Evolutionary conservation across 495 filamentous ascomycete genomes (phyloP).

Genomic region (Aspergillus sclerotiicarbonarius): DNA sequence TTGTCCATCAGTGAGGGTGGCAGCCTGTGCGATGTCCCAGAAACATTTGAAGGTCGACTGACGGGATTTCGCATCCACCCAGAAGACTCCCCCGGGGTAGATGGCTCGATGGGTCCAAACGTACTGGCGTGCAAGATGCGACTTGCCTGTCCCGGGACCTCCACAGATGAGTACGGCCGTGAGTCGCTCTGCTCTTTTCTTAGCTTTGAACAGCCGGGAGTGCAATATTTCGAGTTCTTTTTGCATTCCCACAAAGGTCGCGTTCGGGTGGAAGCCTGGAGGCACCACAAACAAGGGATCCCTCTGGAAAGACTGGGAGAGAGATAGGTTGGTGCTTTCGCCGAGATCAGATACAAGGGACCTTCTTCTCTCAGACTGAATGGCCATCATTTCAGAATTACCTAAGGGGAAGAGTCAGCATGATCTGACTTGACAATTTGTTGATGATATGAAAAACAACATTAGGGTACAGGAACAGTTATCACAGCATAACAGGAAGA

Average conservation of each 20-base stretch:
- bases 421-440: constrained; percentile 26
- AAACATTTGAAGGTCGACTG: constrained; percentile 65
- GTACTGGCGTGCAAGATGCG: constrained; percentile 78
- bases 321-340: constrained; percentile 21
- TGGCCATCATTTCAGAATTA: constrained; percentile 13
- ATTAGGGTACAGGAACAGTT: constrained; percentile 16
- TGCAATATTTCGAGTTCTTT: constrained; percentile 69
- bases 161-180: constrained; percentile 69
- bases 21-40: constrained; percentile 72
- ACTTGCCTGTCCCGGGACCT: constrained; percentile 77
- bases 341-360: constrained; percentile 27
- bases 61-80: constrained; percentile 68
- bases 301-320: constrained; percentile 23
- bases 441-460: constrained; percentile 21
- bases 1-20: constrained; percentile 45
- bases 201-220: constrained; percentile 61
- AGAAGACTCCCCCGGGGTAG: constrained; percentile 76
- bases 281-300: constrained; percentile 62
- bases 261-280: constrained; percentile 74
- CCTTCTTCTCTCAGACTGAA: constrained; percentile 24
- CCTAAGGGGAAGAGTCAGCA: constrained; percentile 35
- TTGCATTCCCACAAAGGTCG: constrained; percentile 70
- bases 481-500: background rate
- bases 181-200: constrained; percentile 59
- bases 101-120: constrained; percentile 64